phyloP scores from a whole-genome alignment of 1,284 basidiomycete species.

The Fomitopsis betulina region DNA sequence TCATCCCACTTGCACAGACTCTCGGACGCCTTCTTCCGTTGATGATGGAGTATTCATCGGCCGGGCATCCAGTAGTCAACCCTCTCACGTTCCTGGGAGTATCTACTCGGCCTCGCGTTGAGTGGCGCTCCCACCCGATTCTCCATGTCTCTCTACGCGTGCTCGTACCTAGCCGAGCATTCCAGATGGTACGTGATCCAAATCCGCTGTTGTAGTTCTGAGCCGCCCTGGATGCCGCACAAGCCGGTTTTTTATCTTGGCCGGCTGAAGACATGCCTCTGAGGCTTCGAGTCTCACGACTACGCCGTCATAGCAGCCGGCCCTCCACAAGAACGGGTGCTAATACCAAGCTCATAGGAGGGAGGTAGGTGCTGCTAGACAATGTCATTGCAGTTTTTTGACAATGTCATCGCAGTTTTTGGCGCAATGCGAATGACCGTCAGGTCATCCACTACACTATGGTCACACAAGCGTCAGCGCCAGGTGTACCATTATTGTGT shows the following conservation, averaged over 20 bases:
- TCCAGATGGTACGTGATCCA: no score
- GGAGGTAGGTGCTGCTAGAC: no score
- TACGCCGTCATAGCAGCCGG: no score
- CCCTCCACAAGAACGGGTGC: no score
- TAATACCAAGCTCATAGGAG: no score
- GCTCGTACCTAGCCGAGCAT: neutral
- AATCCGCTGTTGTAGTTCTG: neutral
- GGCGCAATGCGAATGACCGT: no score
- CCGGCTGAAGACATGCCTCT: neutral
- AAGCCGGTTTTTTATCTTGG: neutral
- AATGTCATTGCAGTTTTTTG: no score
- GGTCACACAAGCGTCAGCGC: neutral
- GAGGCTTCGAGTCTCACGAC: neutral
- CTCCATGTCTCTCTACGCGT: neutral
- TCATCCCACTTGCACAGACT: neutral
- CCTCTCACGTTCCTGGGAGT: neutral
- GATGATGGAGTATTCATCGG: neutral
- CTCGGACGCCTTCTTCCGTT: neutral
- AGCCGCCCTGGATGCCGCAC: neutral
- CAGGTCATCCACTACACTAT: neutral
- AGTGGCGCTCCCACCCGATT: neutral
- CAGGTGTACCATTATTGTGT: neutral
- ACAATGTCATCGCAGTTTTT: no score
- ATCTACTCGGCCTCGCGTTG: neutral
- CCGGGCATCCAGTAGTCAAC: neutral